These are phyloP conservation scores for Scedosporium dehoogii DNA, from an alignment of 2,329 filamentous ascomycete genomes.

Conservation along the genomic window DNA sequence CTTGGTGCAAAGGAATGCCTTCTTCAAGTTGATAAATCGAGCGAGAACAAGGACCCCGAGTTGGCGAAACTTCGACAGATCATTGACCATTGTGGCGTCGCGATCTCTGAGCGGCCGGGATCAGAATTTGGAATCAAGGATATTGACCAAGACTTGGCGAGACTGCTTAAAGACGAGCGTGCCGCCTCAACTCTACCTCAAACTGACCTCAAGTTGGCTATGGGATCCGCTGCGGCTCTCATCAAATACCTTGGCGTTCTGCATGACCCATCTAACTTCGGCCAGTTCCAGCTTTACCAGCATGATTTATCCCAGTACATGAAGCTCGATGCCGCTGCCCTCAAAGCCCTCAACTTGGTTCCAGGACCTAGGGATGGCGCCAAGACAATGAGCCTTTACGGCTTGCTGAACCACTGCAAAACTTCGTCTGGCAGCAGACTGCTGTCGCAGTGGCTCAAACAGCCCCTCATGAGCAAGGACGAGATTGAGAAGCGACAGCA, in stretches of 20 bases:
- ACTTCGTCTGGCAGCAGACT: constrained; percentile 86
- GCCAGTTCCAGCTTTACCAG: constrained; percentile 94
- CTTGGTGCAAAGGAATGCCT: constrained; percentile 91
- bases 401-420: constrained; percentile 93
- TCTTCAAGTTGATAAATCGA: constrained; percentile 65
- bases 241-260: constrained; percentile 91
- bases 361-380: constrained; percentile 86
- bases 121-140: constrained; percentile 80
- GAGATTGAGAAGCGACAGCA: constrained; percentile 90
- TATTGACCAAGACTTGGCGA: constrained; percentile 87
- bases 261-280: constrained; percentile 88
- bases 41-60: constrained; percentile 83
- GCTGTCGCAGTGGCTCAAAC: constrained; percentile 93
- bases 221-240: constrained; percentile 86
- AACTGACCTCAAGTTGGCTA: constrained; percentile 87
- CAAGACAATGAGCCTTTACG: constrained; percentile 97
- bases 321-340: constrained; percentile 90
- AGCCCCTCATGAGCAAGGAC: constrained; percentile 81
- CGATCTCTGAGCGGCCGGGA: constrained; percentile 68
- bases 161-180: constrained; percentile 78
- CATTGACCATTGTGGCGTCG: constrained; percentile 84
- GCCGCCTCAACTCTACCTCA: constrained; percentile 70
- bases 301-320: constrained; percentile 96
- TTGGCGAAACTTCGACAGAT: constrained; percentile 79
- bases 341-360: constrained; percentile 95